Base-by-base conservation (phyloP, 495 filamentous ascomycete genomes). In the Tuber melanosporum region DNA sequence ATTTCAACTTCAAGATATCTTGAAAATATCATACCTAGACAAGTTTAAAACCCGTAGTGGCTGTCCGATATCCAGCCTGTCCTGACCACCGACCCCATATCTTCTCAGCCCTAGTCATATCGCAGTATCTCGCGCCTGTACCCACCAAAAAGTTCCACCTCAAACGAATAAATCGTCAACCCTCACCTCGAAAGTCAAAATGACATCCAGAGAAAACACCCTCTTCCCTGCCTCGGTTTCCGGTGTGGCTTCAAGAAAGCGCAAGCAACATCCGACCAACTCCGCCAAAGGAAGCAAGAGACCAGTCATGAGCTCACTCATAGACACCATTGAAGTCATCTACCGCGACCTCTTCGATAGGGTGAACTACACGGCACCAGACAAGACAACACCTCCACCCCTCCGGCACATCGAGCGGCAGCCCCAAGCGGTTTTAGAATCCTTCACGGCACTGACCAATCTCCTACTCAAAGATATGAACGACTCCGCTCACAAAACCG, bases 341-440 rank as follows among this genome's bases (percentile, higher is more conserved):
- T 80, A 76, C 19, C 57, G 57, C 20, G 77, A 79, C n/a, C 41
- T 80, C 17, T 75, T 79, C 19, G 70, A 80, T 46, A 57, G n/a
- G 44, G 44, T 78, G 39, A 22, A 72, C 43, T 75, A 43, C n/a
- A 70, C 69, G 20, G 7, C 26, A 36, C 41, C 45, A 8, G 42
- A 62, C 44, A 8, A 36, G 2, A 32, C 46, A 1, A 57, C 15
- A 14, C 44, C 19, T 15, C 19, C 8, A 41, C 44, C 19, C 12
- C 46, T 71, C 66, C 22, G 26, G 32, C 45, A 42, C 45, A n/a
- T 15, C 8, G 45, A 41, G 41, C 66, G 1, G 7, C 26, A 26
- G 22, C 45, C 36, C 26, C 41, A 39, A 26, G 46, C 36, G 17
- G 12, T 9, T 19, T 39, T 45, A 39, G 14, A n/a, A 32, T n/a